These are phyloP conservation scores for Epichloe elymi DNA, from an alignment of 2,329 filamentous ascomycete species.

Conservation along the genomic window DNA sequence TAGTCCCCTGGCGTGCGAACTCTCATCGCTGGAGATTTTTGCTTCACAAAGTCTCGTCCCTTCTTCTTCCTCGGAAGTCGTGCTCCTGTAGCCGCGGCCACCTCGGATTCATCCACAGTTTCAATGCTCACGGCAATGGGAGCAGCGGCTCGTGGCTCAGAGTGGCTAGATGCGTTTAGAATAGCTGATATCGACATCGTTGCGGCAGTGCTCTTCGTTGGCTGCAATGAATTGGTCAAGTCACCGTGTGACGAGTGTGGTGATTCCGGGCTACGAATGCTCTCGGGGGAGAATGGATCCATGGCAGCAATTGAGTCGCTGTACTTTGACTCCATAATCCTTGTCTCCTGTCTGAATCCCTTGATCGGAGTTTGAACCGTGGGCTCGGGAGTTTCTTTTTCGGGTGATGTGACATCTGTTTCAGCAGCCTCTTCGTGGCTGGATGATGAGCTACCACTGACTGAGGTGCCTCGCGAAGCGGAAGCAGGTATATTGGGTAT, in stretches of 20 bases:
- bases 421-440: conserved; percentile 18
- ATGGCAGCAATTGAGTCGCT: conserved; percentile 5
- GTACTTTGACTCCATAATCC: conserved; percentile 5
- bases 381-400: conserved; percentile 31
- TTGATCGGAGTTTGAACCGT: conserved; percentile 17
- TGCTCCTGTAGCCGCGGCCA: conserved; percentile 3
- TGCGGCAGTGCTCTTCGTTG: conserved; percentile 7
- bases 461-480: conserved; percentile 27
- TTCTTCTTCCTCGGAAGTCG: conserved; percentile 18
- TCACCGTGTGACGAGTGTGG: conserved; percentile 10
- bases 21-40: conserved; percentile 19
- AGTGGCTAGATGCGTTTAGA: conserved; percentile 15
- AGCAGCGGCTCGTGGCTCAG: conserved; percentile 6
- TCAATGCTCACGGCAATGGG: conserved; percentile 17
- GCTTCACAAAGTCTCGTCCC: conserved; percentile 20
- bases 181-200: conserved; percentile 22
- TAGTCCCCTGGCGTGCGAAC: conserved; percentile 63
- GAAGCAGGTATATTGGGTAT: conserved; percentile 11
- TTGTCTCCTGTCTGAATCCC: conserved; percentile 3
- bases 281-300: conserved; percentile 21
- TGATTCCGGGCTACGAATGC: conserved; percentile 14
- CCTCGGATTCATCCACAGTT: conserved; percentile 8
- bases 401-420: conserved; percentile 37
- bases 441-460: conserved; percentile 14
- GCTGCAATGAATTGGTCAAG: not conserved